These are phyloP conservation scores for Fusarium sp. DNA, from an alignment of 2,329 filamentous ascomycete genomes.

Conservation along the genomic window DNA sequence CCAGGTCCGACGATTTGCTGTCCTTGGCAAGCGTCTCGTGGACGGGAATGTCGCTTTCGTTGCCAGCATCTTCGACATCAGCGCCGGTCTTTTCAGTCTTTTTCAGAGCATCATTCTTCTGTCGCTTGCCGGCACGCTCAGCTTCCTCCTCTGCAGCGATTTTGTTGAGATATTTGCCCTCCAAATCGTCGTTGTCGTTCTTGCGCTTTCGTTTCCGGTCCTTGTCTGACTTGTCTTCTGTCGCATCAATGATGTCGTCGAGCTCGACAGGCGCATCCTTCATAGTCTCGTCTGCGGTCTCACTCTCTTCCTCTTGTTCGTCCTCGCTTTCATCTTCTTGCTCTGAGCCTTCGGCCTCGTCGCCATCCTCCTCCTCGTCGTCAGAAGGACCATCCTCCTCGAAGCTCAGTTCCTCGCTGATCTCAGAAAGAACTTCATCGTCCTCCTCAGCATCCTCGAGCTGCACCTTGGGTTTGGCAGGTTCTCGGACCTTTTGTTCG, in stretches of 20 bases:
- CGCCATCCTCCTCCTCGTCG: constrained; percentile 44
- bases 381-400: constrained; percentile 49
- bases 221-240: constrained; percentile 53
- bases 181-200: constrained; percentile 76
- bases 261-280: constrained; percentile 53
- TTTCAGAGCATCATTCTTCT: constrained; percentile 56
- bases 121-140: constrained; percentile 67
- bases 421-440: constrained; percentile 52
- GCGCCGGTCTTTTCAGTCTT: constrained; percentile 51
- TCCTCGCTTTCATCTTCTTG: constrained; percentile 44
- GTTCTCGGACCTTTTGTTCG: constrained; percentile 51
- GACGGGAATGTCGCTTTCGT: constrained; percentile 60
- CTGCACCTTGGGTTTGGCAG: constrained; percentile 44
- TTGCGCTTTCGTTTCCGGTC: constrained; percentile 75
- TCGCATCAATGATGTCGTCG: constrained; percentile 52
- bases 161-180: constrained; percentile 76
- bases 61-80: constrained; percentile 61
- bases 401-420: constrained; percentile 52
- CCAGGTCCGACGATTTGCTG: constrained; percentile 73
- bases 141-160: constrained; percentile 71
- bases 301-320: constrained; percentile 52
- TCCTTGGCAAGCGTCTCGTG: constrained; percentile 69
- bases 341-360: constrained; percentile 41
- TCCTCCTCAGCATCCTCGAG: constrained; percentile 51
- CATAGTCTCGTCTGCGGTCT: constrained; percentile 55